Base-by-base conservation (phyloP, 1,284 basidiomycete genomes). In the Microbotryum scabiosae region DNA sequence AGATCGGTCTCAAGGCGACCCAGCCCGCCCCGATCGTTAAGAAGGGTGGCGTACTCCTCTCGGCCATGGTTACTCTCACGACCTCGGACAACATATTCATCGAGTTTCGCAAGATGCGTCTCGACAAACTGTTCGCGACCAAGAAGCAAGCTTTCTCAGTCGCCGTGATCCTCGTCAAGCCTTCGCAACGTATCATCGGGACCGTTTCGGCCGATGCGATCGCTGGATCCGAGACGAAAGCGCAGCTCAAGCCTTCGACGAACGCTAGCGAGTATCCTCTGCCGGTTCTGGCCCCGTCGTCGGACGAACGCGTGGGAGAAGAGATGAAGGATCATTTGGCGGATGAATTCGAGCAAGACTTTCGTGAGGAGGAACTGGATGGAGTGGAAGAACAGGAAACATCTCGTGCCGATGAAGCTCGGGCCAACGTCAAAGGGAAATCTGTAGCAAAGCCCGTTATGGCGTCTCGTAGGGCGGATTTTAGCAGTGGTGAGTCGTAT, bases 101-200 rank as follows among this genome's bases (percentile, higher is more conserved):
- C 59, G 61, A 60, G 62, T 66, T 60, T 47, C 63, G 66, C 8
- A 65, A 55, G 46, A 54, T 56, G 2, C 65, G 62, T 43, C 51
- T 66, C 45, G 59, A 63, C n/a, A 32, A 48, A 14, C n/a, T 21
- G 26, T 49, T 51, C n/a, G 49, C 51, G 36, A 45, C 54, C 12
- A 43, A 50, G n/a, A 57, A 49, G 26, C 52, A 70, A 53, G 60
- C 62, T 23, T 71, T 71, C 51, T 60, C 60, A 10, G 14, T 75
- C 28, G 61, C 62, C 2, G 68, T 71, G 30, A 43, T 62, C 2
- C 69, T 76, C 18, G 60, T 63, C 30, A 70, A 72, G 57, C 72
- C 71, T 0, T 69, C 64, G 8, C 70, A 71, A 51, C 70, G 69
- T 5, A 54, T 76, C 46, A 23, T 70, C 14, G 64, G 65, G 18